These are phyloP conservation scores for Sporothrix brunneoviolacea DNA, from an alignment of 2,329 filamentous ascomycete genomes.

Conservation along the genomic window DNA sequence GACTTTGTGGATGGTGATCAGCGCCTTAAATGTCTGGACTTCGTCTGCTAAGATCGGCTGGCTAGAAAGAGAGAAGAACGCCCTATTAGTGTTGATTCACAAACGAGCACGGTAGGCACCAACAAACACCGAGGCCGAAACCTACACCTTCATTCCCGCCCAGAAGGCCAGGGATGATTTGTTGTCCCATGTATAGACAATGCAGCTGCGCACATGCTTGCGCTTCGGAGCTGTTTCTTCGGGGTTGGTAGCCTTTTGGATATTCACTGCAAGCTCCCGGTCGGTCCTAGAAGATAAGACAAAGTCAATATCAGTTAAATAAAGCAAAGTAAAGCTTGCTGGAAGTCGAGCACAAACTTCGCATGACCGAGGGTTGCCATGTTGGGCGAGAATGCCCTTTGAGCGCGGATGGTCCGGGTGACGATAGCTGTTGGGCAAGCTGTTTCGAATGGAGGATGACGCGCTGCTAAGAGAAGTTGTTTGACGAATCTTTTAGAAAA, in stretches of 20 bases:
- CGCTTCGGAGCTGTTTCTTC: constrained; percentile 64
- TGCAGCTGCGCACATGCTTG: constrained; percentile 96
- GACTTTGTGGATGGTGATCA: constrained; percentile 96
- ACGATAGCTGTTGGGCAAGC: constrained; percentile 7
- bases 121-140: background rate
- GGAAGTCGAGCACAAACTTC: constrained; percentile 12
- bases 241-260: constrained; percentile 61
- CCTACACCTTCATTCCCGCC: constrained; percentile 93
- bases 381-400: constrained; percentile 10
- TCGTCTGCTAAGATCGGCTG: constrained; percentile 98
- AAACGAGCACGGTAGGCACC: background rate
- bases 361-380: constrained; percentile 19
- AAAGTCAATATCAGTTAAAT: too few species aligned
- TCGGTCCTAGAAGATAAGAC: constrained; percentile 48
- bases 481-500: too few species aligned
- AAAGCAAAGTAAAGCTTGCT: too few species aligned
- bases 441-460: too few species aligned
- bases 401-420: constrained; percentile 6
- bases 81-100: too few species aligned
- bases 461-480: too few species aligned
- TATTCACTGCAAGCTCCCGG: constrained; percentile 62
- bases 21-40: constrained; percentile 96
- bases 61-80: constrained; percentile 35
- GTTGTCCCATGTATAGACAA: constrained; percentile 99
- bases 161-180: constrained; percentile 93